Conservation (phyloP, 169 alveolate species). For the Eimeria brunetti region DNA sequence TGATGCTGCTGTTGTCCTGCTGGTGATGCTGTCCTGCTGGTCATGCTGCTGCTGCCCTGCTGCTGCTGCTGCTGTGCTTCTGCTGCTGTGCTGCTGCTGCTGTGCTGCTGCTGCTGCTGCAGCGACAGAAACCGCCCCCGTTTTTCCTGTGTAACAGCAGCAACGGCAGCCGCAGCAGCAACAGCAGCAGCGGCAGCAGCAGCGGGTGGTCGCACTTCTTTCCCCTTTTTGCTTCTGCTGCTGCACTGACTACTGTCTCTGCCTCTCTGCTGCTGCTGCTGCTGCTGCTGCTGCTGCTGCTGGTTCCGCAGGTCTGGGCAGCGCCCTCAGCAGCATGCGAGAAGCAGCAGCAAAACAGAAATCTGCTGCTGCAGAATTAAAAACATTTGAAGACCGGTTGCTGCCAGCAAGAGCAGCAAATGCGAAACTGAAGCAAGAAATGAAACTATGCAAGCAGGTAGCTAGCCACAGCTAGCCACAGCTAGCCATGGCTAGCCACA, state of each 20-base stretch:
- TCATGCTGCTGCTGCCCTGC: conserved; percentile 1
- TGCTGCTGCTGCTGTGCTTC: conserved; percentile 43
- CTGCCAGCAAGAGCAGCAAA: neutral
- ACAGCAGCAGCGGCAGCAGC: too few relatives aligned
- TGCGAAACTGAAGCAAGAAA: neutral
- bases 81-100: conserved; percentile 44
- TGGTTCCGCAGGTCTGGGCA: neutral
- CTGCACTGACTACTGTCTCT: neutral
- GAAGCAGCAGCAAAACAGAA: conserved; percentile 15
- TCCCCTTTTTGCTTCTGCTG: neutral
- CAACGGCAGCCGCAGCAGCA: too few relatives aligned
- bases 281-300: conserved; percentile 49
- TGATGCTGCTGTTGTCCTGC: neutral
- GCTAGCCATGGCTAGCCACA: conserved; percentile 9
- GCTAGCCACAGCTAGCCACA: neutral
- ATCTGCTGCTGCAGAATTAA: neutral
- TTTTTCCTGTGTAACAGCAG: neutral
- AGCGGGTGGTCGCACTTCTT: too few relatives aligned
- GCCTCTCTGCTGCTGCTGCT: neutral
- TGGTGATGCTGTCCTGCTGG: neutral
- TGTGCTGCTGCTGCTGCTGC: conserved; percentile 41
- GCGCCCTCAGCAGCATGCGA: neutral
- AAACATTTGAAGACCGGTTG: neutral
- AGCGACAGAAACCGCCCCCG: neutral
- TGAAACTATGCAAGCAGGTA: neutral